Conservation (phyloP, 2,329 filamentous ascomycete genomes). For the Xylaria sp. region DNA sequence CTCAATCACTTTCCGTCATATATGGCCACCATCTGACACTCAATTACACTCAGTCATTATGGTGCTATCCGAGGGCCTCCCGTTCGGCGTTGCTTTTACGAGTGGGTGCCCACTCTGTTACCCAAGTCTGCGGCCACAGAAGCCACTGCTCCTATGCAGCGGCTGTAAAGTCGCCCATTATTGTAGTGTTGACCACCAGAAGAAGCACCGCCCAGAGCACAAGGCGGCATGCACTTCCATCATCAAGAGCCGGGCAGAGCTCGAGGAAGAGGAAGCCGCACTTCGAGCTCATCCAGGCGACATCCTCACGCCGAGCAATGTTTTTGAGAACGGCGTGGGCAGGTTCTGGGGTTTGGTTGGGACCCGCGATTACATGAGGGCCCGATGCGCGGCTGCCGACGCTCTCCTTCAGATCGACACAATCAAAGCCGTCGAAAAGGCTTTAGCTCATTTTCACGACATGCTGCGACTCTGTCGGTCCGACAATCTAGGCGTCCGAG, state of each 20-base stretch:
- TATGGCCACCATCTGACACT: constrained; percentile 20
- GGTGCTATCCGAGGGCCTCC: constrained; percentile 16
- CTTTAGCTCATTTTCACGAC: constrained; percentile 38
- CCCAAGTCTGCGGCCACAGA: constrained; percentile 18
- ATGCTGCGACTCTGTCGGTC: constrained; percentile 41
- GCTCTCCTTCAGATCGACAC: constrained; percentile 49
- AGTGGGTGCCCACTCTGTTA: constrained; percentile 35
- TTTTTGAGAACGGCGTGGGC: constrained; percentile 50
- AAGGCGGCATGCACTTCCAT: constrained; percentile 43
- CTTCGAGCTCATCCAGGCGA: constrained; percentile 37
- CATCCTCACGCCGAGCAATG: constrained; percentile 24
- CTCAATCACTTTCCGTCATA: constrained; percentile 21
- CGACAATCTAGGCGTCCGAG: constrained; percentile 42
- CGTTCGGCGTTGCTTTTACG: constrained; percentile 20
- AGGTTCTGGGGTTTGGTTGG: constrained; percentile 50
- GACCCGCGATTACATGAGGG: constrained; percentile 54
- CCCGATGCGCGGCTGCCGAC: constrained; percentile 46
- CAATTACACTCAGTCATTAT: constrained; percentile 17
- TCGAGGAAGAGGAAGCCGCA: constrained; percentile 43
- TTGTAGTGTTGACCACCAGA: constrained; percentile 45
- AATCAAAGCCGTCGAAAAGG: constrained; percentile 44
- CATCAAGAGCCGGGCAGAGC: constrained; percentile 32
- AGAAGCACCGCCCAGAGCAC: constrained; percentile 41
- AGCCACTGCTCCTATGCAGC: constrained; percentile 40
- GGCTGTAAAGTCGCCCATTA: constrained; percentile 46